Evolutionary conservation across 1,284 basidiomycete genomes (phyloP), one percentile per base, ranked within the genome.

Genomic region (Moesziomyces aphidis): DNA sequence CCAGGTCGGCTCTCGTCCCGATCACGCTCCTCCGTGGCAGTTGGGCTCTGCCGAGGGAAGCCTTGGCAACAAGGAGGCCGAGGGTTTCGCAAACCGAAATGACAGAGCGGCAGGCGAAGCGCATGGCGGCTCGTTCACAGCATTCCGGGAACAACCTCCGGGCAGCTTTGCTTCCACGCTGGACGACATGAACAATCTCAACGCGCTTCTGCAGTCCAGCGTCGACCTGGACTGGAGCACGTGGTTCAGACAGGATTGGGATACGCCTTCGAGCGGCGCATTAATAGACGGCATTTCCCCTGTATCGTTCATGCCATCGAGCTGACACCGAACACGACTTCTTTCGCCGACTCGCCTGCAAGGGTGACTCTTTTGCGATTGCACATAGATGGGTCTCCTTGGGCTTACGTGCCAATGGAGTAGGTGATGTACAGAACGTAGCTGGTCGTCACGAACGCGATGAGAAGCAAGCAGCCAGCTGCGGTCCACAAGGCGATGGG

Each of bases 381-480:
- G 8, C 13, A 11, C 31, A 13, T 34, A 9, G 3, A 11, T 13
- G 31, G 31, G 8, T 34, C 10, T 34, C 10, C 13, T 10, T 13
- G 10, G 31, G 10, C 31, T 50, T 34, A 64, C n/a, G 62, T 61
- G 34, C 70, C 70, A 44, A 61, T 70, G 4, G 68, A 67, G 59
- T 77, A 80, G 15, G 68, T 57, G 47, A 77, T 57, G 59, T 78
- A 82, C 11, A 80, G 26, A 5, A 73, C 69, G 46, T 76, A 79
- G 2, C 69, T 73, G 10, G 55, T 61, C 11, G 62, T 51, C 34
- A 80, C 70, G 50, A 76, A 66, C 19, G 63, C 69, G 6, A 48
- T n/a, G 15, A 78, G 62, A 13, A 68, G 45, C 11, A 44, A 36
- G 43, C 76, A 50, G 1, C 74, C 76, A 1, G 61, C 54, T 5